Conservation (phyloP, 176 grass and related monocot species). For the Elaeis guineensis region DNA sequence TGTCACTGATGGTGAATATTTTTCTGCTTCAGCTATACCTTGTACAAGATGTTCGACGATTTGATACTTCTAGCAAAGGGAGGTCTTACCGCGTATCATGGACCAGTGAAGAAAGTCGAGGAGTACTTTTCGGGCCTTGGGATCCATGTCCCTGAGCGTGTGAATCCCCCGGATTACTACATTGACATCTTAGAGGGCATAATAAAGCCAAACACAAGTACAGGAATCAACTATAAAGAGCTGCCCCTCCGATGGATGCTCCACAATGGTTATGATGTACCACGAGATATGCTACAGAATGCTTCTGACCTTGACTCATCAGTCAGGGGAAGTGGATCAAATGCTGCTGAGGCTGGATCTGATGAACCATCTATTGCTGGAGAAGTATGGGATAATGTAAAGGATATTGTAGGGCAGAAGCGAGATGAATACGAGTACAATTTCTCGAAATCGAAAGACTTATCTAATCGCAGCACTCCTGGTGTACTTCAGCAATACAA, state of each 20-base stretch:
- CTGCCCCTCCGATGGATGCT: slow-evolving; percentile 82
- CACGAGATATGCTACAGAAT: slow-evolving; percentile 61
- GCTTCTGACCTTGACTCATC: slow-evolving; percentile 40
- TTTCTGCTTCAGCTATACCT: slow-evolving; percentile 51
- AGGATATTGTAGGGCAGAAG: slow-evolving; percentile 59
- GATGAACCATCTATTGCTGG: slow-evolving; percentile 25
- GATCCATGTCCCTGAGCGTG: slow-evolving; percentile 66
- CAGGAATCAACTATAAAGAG: slow-evolving; percentile 44
- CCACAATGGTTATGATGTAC: slow-evolving; percentile 71
- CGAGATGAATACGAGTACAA: slow-evolving; percentile 70
- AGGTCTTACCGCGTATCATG: slow-evolving; percentile 64
- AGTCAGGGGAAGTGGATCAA: slow-evolving; percentile 20
- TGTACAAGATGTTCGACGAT: slow-evolving; percentile 83
- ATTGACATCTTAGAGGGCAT: slow-evolving; percentile 89
- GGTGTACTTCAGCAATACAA: slow-evolving; percentile 60
- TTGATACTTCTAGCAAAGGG: slow-evolving; percentile 87
- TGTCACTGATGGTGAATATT: background rate
- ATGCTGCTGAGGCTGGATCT: slow-evolving; percentile 12
- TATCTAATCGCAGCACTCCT: slow-evolving; percentile 65
- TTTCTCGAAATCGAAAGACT: slow-evolving; percentile 45
- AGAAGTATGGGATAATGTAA: slow-evolving; percentile 74
- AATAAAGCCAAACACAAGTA: slow-evolving; percentile 44
- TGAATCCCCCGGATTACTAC: slow-evolving; percentile 86
- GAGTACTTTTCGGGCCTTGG: slow-evolving; percentile 63
- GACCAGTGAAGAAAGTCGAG: slow-evolving; percentile 77